Evolutionary conservation across 1,284 basidiomycete species (phyloP).

Genomic region (Rhodofomes roseus): DNA sequence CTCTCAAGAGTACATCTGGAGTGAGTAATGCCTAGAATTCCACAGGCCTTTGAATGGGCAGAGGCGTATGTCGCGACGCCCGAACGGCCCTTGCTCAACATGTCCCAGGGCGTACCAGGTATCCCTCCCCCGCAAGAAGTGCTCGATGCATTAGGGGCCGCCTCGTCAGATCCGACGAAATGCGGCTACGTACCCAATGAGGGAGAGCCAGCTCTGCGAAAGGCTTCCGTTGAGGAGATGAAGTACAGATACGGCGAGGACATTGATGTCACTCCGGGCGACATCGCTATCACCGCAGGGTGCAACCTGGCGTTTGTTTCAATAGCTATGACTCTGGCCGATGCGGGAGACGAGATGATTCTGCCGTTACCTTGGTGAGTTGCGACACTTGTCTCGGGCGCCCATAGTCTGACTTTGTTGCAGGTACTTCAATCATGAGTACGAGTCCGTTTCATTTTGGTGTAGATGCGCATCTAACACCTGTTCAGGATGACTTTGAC

Average conservation of each 20-base stretch:
- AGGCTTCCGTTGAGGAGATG: conserved; percentile 65
- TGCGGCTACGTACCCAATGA: conserved; percentile 66
- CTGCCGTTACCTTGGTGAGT: conserved; percentile 73
- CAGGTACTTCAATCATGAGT: conserved; percentile 81
- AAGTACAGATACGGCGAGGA: conserved; percentile 52
- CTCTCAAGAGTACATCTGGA: too few species aligned
- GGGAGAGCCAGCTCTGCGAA: conserved; percentile 59
- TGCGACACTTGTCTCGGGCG: conserved; percentile 60
- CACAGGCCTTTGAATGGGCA: conserved; percentile 68
- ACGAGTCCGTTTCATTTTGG: conserved; percentile 10
- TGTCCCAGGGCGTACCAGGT: conserved; percentile 78
- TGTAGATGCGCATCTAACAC: background rate
- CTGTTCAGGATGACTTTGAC: conserved; percentile 65
- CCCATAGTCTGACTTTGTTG: background rate
- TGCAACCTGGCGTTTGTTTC: conserved; percentile 74
- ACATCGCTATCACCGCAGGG: conserved; percentile 64
- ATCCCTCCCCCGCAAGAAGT: conserved; percentile 56
- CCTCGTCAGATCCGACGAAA: conserved; percentile 42
- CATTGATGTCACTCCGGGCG: conserved; percentile 46
- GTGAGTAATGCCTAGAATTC: conserved; percentile 45
- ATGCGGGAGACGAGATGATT: conserved; percentile 73
- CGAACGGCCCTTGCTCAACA: conserved; percentile 58
- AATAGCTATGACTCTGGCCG: conserved; percentile 61
- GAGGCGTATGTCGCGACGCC: conserved; percentile 41
- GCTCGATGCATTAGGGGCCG: conserved; percentile 45